Evolutionary conservation across 148 eudicot genomes (phyloP), one percentile per base, ranked within the genome.

Genomic region (Silene latifolia): DNA sequence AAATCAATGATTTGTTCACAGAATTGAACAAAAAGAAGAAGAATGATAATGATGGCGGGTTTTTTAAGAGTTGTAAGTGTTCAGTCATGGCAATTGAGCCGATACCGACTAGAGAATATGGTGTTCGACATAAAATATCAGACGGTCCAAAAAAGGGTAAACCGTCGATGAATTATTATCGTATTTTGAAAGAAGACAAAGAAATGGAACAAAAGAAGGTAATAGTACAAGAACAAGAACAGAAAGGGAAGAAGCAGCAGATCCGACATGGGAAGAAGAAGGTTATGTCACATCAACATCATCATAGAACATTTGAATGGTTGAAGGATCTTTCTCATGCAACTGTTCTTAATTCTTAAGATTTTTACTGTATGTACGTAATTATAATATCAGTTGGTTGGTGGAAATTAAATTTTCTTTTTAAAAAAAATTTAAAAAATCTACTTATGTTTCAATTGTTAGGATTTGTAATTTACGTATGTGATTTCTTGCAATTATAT

Each of bases 271-370:
- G 74, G 8, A 88, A 88, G 8, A 88, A 88, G 75, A 87, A 86
- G 71, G 63, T 77, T 3, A 46, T 61, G 87, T 90, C 98, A 61
- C 90, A 84, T 84, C 91, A 85, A 81, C 85, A 82, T 51, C 56
- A 51, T 84, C 91, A 82, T 82, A 87, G 98, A 42, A 93, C 96
- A 72, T 90, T 88, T 85, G 98, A 93, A 80, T 93, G 98, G 98
- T 39, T 93, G 77, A 90, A 84, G 82, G 91, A 90, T 82, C 91
- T 93, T 79, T 85, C 98, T 27, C 72, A 86, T 62, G 81, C 86
- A 71, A 83, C 79, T 47, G 81, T 73, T 6, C 85, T 82, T 1
- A 82, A 82, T 72, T 12, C 76, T 18, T 73, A 23, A 39, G 20
- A 24, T 58, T 63, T 56, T 54, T 10, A 51, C 4, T 17, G 39